Conservation (phyloP, 164 flowering plant genomes). For the grape (Vitis vinifera) region DNA sequence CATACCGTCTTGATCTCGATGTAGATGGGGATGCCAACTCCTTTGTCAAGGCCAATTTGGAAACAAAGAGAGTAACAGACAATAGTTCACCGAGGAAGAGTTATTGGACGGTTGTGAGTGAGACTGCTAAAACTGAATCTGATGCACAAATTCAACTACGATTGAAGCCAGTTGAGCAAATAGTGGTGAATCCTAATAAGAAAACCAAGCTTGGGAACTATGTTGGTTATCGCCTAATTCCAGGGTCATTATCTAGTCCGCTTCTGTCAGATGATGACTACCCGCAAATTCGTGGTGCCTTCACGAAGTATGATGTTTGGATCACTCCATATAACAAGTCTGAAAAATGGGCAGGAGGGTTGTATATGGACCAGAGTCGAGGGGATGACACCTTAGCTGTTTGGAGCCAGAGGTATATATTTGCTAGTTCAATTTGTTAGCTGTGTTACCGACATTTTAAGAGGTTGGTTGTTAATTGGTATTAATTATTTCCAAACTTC, state of each 20-base stretch:
- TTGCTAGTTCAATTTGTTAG: not conserved
- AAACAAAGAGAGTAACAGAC: slow-evolving; percentile 11
- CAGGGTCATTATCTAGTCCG: slow-evolving; percentile 18
- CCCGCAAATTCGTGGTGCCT: slow-evolving; percentile 42
- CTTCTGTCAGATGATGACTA: slow-evolving; percentile 40
- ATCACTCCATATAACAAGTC: slow-evolving; percentile 51
- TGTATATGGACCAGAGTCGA: slow-evolving; percentile 31
- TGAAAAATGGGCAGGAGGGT: slow-evolving; percentile 52
- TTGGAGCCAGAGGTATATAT: slow-evolving; percentile 25
- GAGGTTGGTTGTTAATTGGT: too few relatives aligned
- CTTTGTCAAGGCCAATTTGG: slow-evolving; percentile 22
- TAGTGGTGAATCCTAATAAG: slow-evolving; percentile 37
- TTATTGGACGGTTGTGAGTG: slow-evolving; percentile 22
- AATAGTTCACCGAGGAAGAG: slow-evolving; percentile 22
- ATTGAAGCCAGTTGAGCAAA: slow-evolving; percentile 27
- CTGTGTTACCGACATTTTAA: too few relatives aligned
- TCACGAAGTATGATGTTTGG: slow-evolving; percentile 39
- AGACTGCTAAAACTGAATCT: slow-evolving; percentile 22
- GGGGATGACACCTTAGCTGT: slow-evolving; percentile 43
- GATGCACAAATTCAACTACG: slow-evolving; percentile 22
- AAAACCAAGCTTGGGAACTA: slow-evolving; percentile 35
- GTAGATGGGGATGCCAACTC: slow-evolving; percentile 49
- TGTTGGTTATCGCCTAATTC: slow-evolving; percentile 38
- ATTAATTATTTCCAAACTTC: too few relatives aligned
- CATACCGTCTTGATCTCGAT: slow-evolving; percentile 67